A percentile compares a stretch with the other conserved stretches of the same genome.
phyloP scores from a whole-genome alignment of 2,329 filamentous ascomycete genomes.

The Coniochaeta ligniaria region DNA sequence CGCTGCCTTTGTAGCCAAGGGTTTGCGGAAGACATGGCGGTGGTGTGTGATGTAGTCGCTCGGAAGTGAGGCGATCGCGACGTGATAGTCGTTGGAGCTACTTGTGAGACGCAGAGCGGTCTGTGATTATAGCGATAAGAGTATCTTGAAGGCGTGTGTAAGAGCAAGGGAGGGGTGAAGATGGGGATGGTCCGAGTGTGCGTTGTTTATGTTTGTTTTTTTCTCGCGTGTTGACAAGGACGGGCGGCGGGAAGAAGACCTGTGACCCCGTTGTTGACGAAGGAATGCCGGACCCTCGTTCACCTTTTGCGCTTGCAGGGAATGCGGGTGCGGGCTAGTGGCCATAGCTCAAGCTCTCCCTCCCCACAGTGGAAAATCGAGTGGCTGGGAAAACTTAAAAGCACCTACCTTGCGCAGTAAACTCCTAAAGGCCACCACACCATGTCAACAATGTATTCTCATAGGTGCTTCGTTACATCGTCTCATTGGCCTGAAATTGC shows the following conservation, averaged over 20 bases:
- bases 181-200: constrained; percentile 10
- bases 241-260: constrained; percentile 1
- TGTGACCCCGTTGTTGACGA: neutral
- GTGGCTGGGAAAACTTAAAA: constrained; percentile 7
- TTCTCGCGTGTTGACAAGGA: constrained; percentile 10
- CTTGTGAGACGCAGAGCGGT: neutral
- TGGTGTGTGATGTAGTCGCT: neutral
- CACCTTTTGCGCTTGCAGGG: neutral
- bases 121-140: neutral
- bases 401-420: no score
- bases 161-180: constrained; percentile 7
- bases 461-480: no score
- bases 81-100: neutral
- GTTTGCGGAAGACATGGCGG: constrained; percentile 29
- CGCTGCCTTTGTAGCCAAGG: constrained; percentile 75
- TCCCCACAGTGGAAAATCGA: constrained; percentile 5
- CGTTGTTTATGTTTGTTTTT: constrained; percentile 29
- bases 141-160: neutral
- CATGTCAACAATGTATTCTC: neutral
- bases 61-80: constrained; percentile 17
- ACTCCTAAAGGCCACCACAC: no score
- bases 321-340: neutral
- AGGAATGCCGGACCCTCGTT: neutral
- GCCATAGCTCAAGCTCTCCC: neutral
- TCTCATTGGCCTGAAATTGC: neutral